Evolutionary conservation across 2,329 filamentous ascomycete genomes (phyloP), one percentile per base, ranked within the genome.

Genomic region (Bipolaris oryzae): DNA sequence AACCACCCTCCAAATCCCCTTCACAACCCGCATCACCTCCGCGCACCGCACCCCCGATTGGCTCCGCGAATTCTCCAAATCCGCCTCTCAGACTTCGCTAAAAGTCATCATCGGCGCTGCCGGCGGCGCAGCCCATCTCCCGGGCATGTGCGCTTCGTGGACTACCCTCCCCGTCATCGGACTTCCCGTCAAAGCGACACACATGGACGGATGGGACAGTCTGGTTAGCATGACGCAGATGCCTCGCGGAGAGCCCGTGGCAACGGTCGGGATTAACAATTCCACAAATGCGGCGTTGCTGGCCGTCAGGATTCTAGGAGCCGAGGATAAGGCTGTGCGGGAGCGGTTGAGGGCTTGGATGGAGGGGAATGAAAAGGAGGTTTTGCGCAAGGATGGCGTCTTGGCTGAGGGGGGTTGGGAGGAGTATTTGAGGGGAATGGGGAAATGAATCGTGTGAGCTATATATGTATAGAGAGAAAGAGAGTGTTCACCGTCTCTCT

Each of bases 21-120:
- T 86, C 77, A 85, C 88, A 6, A 82, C 87, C 15, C 86, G 86
- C 68, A 93, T 95, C 70, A 93, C 90, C 0, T 93, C 90, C 2
- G 91, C 91, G 0, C 81, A 83, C 69, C 77, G 81, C 49, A 83
- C 81, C 0, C 81, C 81, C 2, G 71, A 78, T 66, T 78, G 75
- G 74, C 80, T 83, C 69, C 76, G 77, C 44, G 66, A 72, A 3
- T 83, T 77, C 67, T 79, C 78, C 41, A 76, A 76, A 44, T 45
- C 61, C 7, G 80, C 80, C 2, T 64, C 73, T 0, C 53, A 58
- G 5, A 69, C 70, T 1, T 75, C 74, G 5, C 68, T 82, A 60
- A 73, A 75, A 53, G 76, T 80, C 60, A 80, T 82, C 72, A 83
- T 83, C 60, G 79, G 79, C 15, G 77, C 77, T 5, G 78, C 78